A percentile compares a stretch with the other conserved stretches of the same genome.
Conservation (phyloP, 257 asterid genomes). For the Salvia miltiorrhiza region DNA sequence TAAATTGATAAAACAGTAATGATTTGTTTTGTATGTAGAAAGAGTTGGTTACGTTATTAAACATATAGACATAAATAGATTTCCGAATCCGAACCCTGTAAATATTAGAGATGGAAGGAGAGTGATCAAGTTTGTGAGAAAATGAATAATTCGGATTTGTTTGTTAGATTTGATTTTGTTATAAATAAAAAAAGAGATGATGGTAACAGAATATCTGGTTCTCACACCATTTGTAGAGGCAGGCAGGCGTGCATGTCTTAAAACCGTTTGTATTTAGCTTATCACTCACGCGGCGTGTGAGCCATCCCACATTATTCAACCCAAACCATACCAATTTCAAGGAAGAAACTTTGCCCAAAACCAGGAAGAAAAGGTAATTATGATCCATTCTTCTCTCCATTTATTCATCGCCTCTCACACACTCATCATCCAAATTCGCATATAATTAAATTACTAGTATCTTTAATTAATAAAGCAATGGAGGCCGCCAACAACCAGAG, state of each 20-base stretch:
- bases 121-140: too few species aligned
- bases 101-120: too few species aligned
- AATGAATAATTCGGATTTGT: too few species aligned
- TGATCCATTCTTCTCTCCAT: constrained; percentile 15
- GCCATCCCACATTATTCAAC: constrained; percentile 2
- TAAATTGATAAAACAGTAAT: too few species aligned
- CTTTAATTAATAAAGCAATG: constrained; percentile 8
- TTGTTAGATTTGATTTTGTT: too few species aligned
- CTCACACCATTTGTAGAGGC: constrained; percentile 7
- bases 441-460: too few species aligned
- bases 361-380: constrained; percentile 14
- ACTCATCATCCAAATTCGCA: neutral
- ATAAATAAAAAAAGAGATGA: neutral
- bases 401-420: neutral
- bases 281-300: constrained; percentile 26
- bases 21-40: too few species aligned
- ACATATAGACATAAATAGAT: too few species aligned
- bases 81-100: too few species aligned
- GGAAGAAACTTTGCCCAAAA: constrained; percentile 19
- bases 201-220: neutral
- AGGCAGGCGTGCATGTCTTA: constrained; percentile 6
- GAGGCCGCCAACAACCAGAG: constrained; percentile 22
- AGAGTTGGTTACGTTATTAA: too few species aligned
- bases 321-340: constrained; percentile 11
- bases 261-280: constrained; percentile 12